Conservation (phyloP, 306 rosid genomes). For the Rubus idaeus region DNA sequence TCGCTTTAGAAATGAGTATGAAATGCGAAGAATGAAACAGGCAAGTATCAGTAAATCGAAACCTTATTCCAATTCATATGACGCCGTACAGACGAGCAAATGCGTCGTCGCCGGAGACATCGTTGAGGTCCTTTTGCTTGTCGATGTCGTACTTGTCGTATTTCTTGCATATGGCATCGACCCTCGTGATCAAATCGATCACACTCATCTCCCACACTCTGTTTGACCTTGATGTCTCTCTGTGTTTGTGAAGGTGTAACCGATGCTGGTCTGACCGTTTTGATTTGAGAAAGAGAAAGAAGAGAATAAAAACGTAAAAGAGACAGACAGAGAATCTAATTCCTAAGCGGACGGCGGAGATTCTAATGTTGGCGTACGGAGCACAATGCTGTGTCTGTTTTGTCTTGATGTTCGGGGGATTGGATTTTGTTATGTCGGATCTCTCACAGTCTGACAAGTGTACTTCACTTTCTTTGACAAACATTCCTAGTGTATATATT, state of each 20-base stretch:
- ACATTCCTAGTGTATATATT: neutral
- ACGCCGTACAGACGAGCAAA: slow-evolving; percentile 33
- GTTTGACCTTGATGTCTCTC: neutral
- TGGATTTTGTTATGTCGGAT: neutral
- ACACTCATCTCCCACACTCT: slow-evolving; percentile 21
- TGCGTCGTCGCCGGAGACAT: slow-evolving; percentile 24
- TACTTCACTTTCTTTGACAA: neutral
- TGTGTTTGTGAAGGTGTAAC: neutral
- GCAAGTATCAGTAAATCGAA: slow-evolving; percentile 20
- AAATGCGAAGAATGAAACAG: slow-evolving; percentile 44
- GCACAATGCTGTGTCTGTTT: neutral
- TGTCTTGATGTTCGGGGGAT: slow-evolving; percentile 49
- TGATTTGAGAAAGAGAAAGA: neutral
- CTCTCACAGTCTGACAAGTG: neutral
- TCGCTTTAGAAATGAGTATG: slow-evolving; percentile 35
- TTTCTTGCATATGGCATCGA: slow-evolving; percentile 36
- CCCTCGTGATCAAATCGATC: slow-evolving; percentile 31
- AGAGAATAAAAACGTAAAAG: neutral
- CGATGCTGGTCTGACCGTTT: slow-evolving; percentile 6
- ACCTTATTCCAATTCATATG: slow-evolving; percentile 4
- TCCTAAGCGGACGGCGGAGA: slow-evolving; percentile 7
- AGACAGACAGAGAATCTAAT: neutral
- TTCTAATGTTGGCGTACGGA: neutral
- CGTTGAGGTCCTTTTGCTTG: slow-evolving; percentile 23
- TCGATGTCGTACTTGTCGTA: slow-evolving; percentile 41